Evolutionary conservation across 352 stramenopile species (phyloP), one percentile per base, ranked within the genome.

Genomic region (Phytophthora aleatoria): DNA sequence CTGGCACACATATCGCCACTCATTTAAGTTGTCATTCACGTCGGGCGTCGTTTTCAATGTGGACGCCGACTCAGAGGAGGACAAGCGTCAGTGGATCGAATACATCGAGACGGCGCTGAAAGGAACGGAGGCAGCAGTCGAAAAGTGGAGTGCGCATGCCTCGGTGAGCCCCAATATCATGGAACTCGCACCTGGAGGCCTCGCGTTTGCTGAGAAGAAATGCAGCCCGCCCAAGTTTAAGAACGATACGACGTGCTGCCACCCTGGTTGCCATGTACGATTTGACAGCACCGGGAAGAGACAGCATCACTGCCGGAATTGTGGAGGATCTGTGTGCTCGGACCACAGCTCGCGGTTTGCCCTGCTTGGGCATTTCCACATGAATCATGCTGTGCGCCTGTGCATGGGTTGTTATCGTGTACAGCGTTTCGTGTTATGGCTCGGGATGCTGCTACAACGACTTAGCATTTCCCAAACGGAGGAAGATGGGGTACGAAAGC

Each of bases 261-360:
- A 92, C 36, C 77, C 80, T 9, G 79, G 70, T 27, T 94, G 86
- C 52, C 54, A 69, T n/a, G 73, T 85, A 44, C 81, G 81, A 24
- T 92, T 94, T 50, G 86, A 94, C 54, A 87, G 74, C 54, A 81
- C 82, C 3, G 72, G 76, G 36, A 91, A 91, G 71, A 79, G 86
- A 20, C 86, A 94, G 64, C 86, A 94, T 52, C 83, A 94, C 67
- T 94, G 86, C 39, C 84, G 83, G 8, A 94, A 92, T 66, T 94
- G 86, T 39, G 86, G 86, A 10, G 82, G 82, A 16, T 89, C 83
- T 0, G 77, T 92, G 15, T 94, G 86, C 59, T 92, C 86, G 8
- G 83, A 92, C 63, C 86, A 94, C 65, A 94, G 86, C 66, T 83
- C 76, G 20, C 77, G 79, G 12, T 94, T 90, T 28, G 77, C 83